These are phyloP conservation scores for Pseudoturritis turrita DNA, from an alignment of 345 rosid genomes.

Conservation along the genomic window DNA sequence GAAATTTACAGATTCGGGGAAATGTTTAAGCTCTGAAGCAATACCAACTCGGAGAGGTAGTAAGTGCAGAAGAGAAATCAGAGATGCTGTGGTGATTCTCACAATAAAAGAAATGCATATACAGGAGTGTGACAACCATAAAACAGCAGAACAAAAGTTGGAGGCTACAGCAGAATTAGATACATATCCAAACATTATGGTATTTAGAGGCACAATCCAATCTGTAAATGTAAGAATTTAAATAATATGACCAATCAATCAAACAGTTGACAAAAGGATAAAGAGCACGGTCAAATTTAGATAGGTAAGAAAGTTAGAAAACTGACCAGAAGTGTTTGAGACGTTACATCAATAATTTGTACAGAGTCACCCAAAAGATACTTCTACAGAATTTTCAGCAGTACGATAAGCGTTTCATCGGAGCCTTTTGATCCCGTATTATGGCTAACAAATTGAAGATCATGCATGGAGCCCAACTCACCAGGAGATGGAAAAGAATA, in stretches of 20 bases:
- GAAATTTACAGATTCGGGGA: too few species aligned
- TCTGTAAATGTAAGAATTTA: background rate
- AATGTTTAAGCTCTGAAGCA: too few species aligned
- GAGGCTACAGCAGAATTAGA: background rate
- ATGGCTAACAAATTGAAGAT: conserved; percentile 26
- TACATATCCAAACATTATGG: background rate
- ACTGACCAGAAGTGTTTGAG: conserved; percentile 87
- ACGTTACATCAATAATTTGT: conserved; percentile 65
- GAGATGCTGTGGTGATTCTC: too few species aligned
- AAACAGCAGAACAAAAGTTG: background rate
- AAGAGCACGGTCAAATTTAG: background rate
- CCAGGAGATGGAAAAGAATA: conserved; percentile 82
- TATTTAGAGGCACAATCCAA: background rate
- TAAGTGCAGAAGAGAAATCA: too few species aligned
- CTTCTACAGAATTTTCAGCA: conserved; percentile 74
- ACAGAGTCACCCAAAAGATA: conserved; percentile 85
- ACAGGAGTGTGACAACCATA: conserved; percentile 10
- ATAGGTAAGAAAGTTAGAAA: conserved; percentile 6
- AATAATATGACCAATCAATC: conserved; percentile 8
- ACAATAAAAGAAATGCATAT: too few species aligned
- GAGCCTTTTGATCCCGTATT: conserved; percentile 45
- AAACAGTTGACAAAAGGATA: background rate
- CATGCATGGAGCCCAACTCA: conserved; percentile 38
- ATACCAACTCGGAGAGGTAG: too few species aligned
- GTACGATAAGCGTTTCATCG: conserved; percentile 56